Evolutionary conservation across 306 rosid species (phyloP).

Genomic region (Albizia julibrissin): DNA sequence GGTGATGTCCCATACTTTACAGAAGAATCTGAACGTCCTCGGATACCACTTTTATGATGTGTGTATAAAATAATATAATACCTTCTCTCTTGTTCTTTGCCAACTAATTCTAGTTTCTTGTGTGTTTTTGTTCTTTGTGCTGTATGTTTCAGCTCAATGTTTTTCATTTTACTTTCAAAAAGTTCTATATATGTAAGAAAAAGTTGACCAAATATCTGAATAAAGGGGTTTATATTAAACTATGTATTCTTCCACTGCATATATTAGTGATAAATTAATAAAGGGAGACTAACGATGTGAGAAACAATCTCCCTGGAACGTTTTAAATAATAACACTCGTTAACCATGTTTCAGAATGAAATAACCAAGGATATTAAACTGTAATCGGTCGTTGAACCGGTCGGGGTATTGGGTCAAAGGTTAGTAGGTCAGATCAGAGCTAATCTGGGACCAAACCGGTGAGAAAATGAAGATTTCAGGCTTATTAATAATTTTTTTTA

Average conservation of each 20-base stretch:
- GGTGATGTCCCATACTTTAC: background rate
- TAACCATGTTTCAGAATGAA: no score
- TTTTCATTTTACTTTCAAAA: background rate
- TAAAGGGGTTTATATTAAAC: background rate
- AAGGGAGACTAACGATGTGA: no score
- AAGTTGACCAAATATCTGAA: background rate
- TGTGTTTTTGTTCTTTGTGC: background rate
- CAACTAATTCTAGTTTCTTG: background rate
- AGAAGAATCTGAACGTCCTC: slow-evolving; percentile 15
- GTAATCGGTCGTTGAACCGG: no score
- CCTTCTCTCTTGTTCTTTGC: background rate
- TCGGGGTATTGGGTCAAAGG: no score
- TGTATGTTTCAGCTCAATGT: background rate
- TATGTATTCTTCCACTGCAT: no score
- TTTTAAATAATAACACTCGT: no score
- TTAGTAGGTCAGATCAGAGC: no score
- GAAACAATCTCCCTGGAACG: no score
- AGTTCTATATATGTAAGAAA: background rate
- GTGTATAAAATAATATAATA: background rate
- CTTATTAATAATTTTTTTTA: no score
- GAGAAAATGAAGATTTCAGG: no score
- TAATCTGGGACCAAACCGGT: no score
- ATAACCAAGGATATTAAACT: no score
- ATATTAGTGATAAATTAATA: background rate
- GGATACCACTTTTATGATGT: slow-evolving; percentile 6